Base-by-base conservation (phyloP, 2,329 filamentous ascomycete genomes). In the Hymenoscyphus fructigenus region DNA sequence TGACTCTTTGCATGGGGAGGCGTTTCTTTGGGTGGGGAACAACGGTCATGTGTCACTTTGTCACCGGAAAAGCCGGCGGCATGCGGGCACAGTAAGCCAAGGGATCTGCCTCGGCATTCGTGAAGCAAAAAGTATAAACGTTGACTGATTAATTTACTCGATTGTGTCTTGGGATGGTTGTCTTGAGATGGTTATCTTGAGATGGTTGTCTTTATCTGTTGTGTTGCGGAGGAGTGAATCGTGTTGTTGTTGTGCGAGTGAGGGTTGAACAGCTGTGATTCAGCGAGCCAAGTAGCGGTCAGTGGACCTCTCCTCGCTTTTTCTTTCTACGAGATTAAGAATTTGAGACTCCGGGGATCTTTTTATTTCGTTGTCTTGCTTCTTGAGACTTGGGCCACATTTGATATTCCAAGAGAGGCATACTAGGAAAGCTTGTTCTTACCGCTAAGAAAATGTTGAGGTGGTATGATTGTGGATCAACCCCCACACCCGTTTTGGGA, bases 391-490 rank as follows among this genome's bases (percentile, higher is more conserved):
- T 12, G n/a, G 20, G 9, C 6, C 5, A 47, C 44, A 47, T 47
- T n/a, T 47, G 10, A 20, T 50, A 10, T 50, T 50, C 20, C 10
- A 20, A 10, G 9, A 23, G n/a, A 50, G 20, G 26, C 44, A 50
- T 23, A 50, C 26, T 23, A 10, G 3, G 5, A 23, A 50, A 23
- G 44, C 44, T 20, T 44, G 41, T 50, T 50, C 20, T 50, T 50
- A 50, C n/a, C n/a, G n/a, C 44, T 26, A 50, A 50, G 44, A 50
- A 50, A 50, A 50, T 50, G 44, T 50, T 50, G 44, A 50, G 44
- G 44, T 50, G 44, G 44, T 50, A 4, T 50, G n/a, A 20, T 20
- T 50, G 44, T 50, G 44, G 44, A 50, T 50, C 44, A 10, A 14
- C n/a, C 44, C 34, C 2, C 20, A 50, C n/a, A 50, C 9, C 44